Base-by-base conservation (phyloP, 352 stramenopile genomes). In the Pythium sp. region DNA sequence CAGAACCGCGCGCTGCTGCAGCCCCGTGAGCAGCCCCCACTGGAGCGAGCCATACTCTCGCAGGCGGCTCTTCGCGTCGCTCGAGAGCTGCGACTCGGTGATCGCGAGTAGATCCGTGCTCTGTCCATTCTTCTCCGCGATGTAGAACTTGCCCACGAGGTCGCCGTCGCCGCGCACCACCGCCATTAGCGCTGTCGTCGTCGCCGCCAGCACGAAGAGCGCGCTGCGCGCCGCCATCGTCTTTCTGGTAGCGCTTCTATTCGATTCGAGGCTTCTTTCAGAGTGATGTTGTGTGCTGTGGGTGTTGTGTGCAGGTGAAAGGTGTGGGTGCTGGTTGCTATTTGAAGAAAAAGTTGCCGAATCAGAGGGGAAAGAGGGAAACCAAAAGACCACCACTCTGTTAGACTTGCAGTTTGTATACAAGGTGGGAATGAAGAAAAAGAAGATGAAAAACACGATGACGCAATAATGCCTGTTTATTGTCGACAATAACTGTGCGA, bases 1-100 rank as follows among this genome's bases (percentile, higher is more conserved):
- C 57, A 92, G 76, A 64, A 92, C 67, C 54, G 84, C 84, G 65
- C 84, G 84, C 66, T 92, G 84, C 65, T 87, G 80, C 64, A 91
- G 69, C 0, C 82, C 82, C 14, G 84, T 85, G 55, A 92, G 71
- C 4, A 61, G 14, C 5, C 47, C 18, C 51, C 71, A 77, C 9
- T 24, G 26, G 18, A 73, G 61, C 36, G 58, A 51, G 15, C 15
- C 34, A 24, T 46, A 41, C 20, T 62, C 43, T 22, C 47, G 59
- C 46, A 77, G 58, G 2, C 57, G 62, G 32, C 28, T 55, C 38
- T 68, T 55, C 54, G 68, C 82, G 75, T 90, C 5, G 70, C 38
- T 46, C 86, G 73, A 81, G 5, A 92, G 75, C 3, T 67, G 71
- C 26, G 47, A 68, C 26, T 74, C 67, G 34, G 70, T 68, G 62